A percentile compares a stretch with the other conserved stretches of the same genome.
These are phyloP conservation scores for Penicillium sp. DNA, from an alignment of 2,329 filamentous ascomycete genomes.

Conservation along the genomic window DNA sequence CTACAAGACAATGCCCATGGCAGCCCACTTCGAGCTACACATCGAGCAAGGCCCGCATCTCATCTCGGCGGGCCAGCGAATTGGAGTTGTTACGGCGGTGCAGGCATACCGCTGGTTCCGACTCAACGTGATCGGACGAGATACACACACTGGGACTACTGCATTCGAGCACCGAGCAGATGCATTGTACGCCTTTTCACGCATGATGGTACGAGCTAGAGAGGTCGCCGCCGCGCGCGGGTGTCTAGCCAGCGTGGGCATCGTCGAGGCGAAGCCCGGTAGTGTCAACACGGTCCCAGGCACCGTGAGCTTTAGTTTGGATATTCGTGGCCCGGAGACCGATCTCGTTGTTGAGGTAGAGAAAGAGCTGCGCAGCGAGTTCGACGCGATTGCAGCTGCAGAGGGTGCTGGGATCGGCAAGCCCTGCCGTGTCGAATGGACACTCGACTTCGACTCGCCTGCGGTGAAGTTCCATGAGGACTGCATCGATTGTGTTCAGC, in stretches of 20 bases:
- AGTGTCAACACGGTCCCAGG: conserved; percentile 73
- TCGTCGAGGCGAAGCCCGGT: conserved; percentile 63
- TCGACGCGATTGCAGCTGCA: conserved; percentile 58
- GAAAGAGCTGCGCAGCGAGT: conserved; percentile 55
- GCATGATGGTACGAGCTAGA: conserved; percentile 65
- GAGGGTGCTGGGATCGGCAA: conserved; percentile 53
- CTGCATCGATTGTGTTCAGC: conserved; percentile 64
- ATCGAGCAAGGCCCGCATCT: conserved; percentile 81
- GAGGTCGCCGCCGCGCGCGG: conserved; percentile 58
- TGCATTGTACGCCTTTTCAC: conserved; percentile 64
- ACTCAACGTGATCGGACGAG: conserved; percentile 62
- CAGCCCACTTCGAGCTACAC: conserved; percentile 75
- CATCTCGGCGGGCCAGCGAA: conserved; percentile 59
- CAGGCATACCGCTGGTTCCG: conserved; percentile 75
- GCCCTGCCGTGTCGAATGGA: conserved; percentile 57
- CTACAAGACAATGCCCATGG: conserved; percentile 61
- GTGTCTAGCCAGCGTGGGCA: conserved; percentile 67
- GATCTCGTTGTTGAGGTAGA: conserved; percentile 58
- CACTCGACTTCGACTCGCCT: conserved; percentile 58
- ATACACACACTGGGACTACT: conserved; percentile 73
- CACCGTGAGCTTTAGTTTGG: conserved; percentile 64
- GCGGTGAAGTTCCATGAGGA: conserved; percentile 64
- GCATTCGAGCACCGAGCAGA: conserved; percentile 65
- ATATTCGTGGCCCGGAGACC: conserved; percentile 62
- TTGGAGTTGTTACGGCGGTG: conserved; percentile 69